These are phyloP conservation scores for Leptodontidium sp. DNA, from an alignment of 2,329 filamentous ascomycete species.

Conservation along the genomic window DNA sequence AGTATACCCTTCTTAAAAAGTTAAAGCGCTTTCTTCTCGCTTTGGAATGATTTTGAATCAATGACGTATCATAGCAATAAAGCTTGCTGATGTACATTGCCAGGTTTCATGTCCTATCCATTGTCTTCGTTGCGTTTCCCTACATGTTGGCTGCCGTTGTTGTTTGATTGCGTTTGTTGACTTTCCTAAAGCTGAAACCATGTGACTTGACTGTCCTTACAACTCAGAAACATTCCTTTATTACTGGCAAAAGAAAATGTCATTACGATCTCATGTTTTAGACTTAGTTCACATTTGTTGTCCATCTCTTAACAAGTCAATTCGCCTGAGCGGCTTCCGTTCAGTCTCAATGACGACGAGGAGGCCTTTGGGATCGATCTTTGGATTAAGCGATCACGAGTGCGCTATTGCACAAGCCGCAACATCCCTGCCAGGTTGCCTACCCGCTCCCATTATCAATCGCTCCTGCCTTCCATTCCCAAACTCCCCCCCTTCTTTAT, in stretches of 20 bases:
- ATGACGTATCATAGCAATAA: background rate
- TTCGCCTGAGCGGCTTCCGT: background rate
- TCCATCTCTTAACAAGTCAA: background rate
- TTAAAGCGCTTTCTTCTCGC: constrained; percentile 1
- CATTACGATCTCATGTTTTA: too few relatives aligned
- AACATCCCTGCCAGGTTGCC: constrained; percentile 11
- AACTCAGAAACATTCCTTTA: background rate
- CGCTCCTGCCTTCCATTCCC: background rate
- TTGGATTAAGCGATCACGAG: background rate
- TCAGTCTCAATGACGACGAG: too few relatives aligned
- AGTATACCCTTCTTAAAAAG: constrained; percentile 28
- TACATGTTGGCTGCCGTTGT: background rate
- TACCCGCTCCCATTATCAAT: background rate
- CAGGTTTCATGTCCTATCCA: background rate
- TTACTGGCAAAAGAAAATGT: too few relatives aligned
- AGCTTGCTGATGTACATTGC: background rate
- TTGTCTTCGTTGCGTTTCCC: background rate
- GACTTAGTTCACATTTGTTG: background rate
- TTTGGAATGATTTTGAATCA: background rate
- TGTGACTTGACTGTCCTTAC: background rate
- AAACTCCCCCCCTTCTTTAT: background rate
- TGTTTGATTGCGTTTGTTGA: background rate
- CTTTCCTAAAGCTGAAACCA: background rate
- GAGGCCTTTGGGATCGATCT: too few relatives aligned
- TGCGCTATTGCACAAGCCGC: background rate